These are phyloP conservation scores for Aspergillus sp. DNA, from an alignment of 2,329 filamentous ascomycete genomes.

Conservation along the genomic window DNA sequence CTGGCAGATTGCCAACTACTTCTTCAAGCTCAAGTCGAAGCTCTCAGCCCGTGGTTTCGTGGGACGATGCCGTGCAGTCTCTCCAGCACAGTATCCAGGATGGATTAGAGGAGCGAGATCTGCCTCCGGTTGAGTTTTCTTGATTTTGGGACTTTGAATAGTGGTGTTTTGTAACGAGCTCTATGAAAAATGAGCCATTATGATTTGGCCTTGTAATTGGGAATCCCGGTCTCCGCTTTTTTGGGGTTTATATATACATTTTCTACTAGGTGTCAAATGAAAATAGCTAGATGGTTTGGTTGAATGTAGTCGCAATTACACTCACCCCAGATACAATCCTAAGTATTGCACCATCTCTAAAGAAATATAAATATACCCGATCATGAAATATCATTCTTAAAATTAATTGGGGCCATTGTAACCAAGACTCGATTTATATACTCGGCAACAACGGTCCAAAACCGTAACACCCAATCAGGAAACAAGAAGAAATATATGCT, in stretches of 20 bases:
- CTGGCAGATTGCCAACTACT: constrained; percentile 18
- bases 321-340: no score
- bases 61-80: constrained; percentile 38
- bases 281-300: no score
- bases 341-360: background rate
- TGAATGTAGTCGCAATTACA: no score
- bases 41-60: constrained; percentile 26
- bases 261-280: no score
- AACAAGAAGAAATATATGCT: background rate
- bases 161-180: background rate
- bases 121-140: constrained; percentile 47
- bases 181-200: background rate
- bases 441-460: background rate
- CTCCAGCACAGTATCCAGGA: constrained; percentile 45
- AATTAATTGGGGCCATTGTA: background rate
- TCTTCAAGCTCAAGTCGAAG: background rate
- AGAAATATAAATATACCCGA: background rate
- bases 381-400: background rate
- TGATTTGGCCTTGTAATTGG: background rate
- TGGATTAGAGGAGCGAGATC: constrained; percentile 44
- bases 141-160: constrained; percentile 11
- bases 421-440: background rate
- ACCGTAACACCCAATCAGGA: background rate
- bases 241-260: background rate
- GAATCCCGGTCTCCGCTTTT: background rate